Base-by-base conservation (phyloP, 2,329 filamentous ascomycete species). In the Camptophora hylomeconis region DNA sequence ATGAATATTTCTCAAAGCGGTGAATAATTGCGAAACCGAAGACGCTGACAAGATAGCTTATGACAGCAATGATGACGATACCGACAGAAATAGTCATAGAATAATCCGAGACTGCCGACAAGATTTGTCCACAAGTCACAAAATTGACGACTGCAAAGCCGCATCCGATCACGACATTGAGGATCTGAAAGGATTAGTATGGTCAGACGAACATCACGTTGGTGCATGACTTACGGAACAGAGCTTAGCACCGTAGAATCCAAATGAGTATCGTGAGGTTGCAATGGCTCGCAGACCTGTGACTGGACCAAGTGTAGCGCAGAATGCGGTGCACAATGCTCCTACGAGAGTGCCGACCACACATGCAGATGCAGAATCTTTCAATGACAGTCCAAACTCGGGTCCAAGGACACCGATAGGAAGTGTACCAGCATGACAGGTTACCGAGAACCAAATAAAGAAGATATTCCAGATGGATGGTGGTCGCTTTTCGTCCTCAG, bases 351-450 rank as follows among this genome's bases (percentile, higher is more conserved):
- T 59, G 9, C 54, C 54, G 27, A 60, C 49, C 13, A 60, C 48
- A 33, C 50, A 52, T 11, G 51, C 54, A 24, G 54, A 44, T 30
- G 56, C 46, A n/a, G 51, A 53, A 44, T 65, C 58, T 13, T 46
- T 50, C 16, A 67, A 47, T 15, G 52, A 52, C 22, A 67, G 45
- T 2, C 60, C 60, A 34, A 65, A 65, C 35, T 62, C 54, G 32
- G 56, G 58, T 4, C 63, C 63, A 3, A 68, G 45, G 26, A 66
- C 51, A 24, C 49, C 64, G 26, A 35, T 37, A 34, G 31, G 52
- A 41, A 53, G 48, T 39, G 50, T 56, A 28, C 40, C 39, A 38
- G 60, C 45, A 45, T 61, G 49, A 42, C 56, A 55, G 38, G 56
- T 59, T 24, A 58, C 45, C 2, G 53, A 57, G 36, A 52, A 60